Evolutionary conservation across 108 stramenopile species (phyloP), one percentile per base, ranked within the genome.

Genomic region (Phaeodactylum tricornutum): DNA sequence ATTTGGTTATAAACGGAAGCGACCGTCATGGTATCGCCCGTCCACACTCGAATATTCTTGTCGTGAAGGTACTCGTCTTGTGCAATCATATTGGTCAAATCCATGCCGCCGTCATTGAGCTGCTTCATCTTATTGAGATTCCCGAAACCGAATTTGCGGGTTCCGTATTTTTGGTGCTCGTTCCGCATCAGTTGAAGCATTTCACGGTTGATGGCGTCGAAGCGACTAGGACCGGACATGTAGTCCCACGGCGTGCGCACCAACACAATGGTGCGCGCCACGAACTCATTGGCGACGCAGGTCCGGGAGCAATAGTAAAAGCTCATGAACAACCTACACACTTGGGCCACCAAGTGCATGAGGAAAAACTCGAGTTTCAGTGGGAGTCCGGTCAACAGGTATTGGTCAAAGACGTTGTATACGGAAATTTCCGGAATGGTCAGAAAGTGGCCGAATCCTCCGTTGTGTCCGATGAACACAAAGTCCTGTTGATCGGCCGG

Each of bases 41-140:
- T 80, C 78, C 78, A 80, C 16, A 80, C 68, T 8, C 60, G 37
- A 38, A 80, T 70, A 24, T 72, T 71, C 71, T 75, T 75, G 52
- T 80, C 74, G 43, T 70, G 66, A 34, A 80, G 59, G 45, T 70
- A 69, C 21, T 59, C 52, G 51, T 80, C 78, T 1, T 69, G 51
- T 47, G 72, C 58, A 14, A 80, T 61, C 68, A 80, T 66, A 26
- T 75, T 71, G 30, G 62, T 68, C 46, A 80, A 73, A 24, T 72
- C 74, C 37, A 61, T 40, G 19, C 78, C 78, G 24, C 78, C 78
- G 53, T 80, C 78, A 45, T 80, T 80, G 15, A 80, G 53, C 53
- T 80, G 78, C 64, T 80, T 80, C 78, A 80, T 80, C 53, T 80
- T 80, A 50, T 80, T 80, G 53, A 75, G 64, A 59, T 80, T 80